These are phyloP conservation scores for Spergularia azorica DNA, from an alignment of 179 eudicot species.

Conservation along the genomic window DNA sequence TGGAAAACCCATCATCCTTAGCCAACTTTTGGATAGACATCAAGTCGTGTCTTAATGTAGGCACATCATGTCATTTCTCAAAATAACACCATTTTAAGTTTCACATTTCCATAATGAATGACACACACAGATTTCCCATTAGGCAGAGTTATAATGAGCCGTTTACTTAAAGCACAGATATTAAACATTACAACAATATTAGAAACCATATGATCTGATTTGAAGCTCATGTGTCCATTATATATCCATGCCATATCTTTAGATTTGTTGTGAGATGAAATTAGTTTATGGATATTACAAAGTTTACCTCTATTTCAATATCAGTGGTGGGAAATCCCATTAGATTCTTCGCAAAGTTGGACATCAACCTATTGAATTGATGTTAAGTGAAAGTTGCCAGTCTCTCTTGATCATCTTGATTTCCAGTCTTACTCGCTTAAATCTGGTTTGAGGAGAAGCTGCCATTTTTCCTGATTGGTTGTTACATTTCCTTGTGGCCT, in stretches of 20 bases:
- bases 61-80: not conserved
- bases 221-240: not conserved
- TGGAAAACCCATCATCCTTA: not conserved
- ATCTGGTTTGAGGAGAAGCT: too few species aligned
- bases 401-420: too few species aligned
- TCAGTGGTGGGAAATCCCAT: too few species aligned
- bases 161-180: not conserved
- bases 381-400: too few species aligned
- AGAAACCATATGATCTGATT: not conserved
- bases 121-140: not conserved
- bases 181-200: too few species aligned
- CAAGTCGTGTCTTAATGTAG: not conserved
- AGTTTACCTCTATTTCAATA: too few species aligned
- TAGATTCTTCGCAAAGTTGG: too few species aligned
- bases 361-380: too few species aligned
- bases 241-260: not conserved
- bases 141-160: not conserved
- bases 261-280: too few species aligned
- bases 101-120: not conserved
- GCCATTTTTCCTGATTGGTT: too few species aligned
- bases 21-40: not conserved
- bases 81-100: not conserved
- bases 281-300: too few species aligned
- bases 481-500: not conserved
- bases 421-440: too few species aligned